Percentiles rank a stretch among this genome's conserved stretches.
phyloP scores from a whole-genome alignment of 805 yeast species.

The Metschnikowia shivogae region DNA sequence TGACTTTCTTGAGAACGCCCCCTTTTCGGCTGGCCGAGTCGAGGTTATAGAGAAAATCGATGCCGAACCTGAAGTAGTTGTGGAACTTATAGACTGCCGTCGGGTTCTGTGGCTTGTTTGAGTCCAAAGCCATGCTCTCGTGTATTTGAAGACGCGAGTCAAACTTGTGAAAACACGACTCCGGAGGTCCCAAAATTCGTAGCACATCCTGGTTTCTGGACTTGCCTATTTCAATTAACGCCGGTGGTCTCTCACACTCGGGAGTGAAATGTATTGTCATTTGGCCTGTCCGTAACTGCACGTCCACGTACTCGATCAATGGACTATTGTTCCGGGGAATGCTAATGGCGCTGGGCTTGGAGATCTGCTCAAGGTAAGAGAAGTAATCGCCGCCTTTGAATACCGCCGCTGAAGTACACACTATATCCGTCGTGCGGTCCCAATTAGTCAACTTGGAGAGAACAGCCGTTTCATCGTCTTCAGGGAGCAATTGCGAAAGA shows the following conservation, averaged over 20 bases:
- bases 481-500: slow-evolving; percentile 9
- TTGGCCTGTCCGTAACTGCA: slow-evolving; percentile 21
- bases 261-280: slow-evolving; percentile 19
- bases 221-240: slow-evolving; percentile 28
- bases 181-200: slow-evolving; percentile 52
- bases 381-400: slow-evolving; percentile 38
- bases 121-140: slow-evolving; percentile 1
- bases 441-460: slow-evolving; percentile 31
- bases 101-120: slow-evolving; percentile 21
- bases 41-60: slow-evolving; percentile 50
- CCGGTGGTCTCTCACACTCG: slow-evolving; percentile 5
- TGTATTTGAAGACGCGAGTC: slow-evolving; percentile 43
- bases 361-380: slow-evolving; percentile 16
- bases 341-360: background rate
- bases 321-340: background rate
- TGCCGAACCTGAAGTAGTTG: slow-evolving; percentile 52
- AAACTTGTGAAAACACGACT: slow-evolving; percentile 44
- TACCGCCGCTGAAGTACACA: slow-evolving; percentile 37
- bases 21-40: slow-evolving; percentile 20
- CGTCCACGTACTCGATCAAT: slow-evolving; percentile 8
- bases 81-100: slow-evolving; percentile 40
- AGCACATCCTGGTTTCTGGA: slow-evolving; percentile 50
- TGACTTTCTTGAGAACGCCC: slow-evolving; percentile 42
- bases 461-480: slow-evolving; percentile 19
- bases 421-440: slow-evolving; percentile 29